A percentile compares a stretch with the other conserved stretches of the same genome.
phyloP scores from a whole-genome alignment of 2,329 filamentous ascomycete species.

The Zymoseptoria brevis region DNA sequence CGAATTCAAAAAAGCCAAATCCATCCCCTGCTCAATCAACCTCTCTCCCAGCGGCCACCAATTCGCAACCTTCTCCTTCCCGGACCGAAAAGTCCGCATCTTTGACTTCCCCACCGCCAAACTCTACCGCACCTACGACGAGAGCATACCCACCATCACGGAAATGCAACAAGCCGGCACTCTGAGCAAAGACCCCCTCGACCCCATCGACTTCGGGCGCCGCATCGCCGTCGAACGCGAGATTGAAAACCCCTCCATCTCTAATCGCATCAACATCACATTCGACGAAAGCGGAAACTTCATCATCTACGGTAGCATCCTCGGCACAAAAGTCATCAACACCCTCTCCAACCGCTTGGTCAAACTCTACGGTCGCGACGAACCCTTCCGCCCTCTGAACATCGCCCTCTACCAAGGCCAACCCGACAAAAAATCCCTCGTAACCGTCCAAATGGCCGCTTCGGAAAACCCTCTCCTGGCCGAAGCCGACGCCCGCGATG shows the following conservation, averaged over 20 bases:
- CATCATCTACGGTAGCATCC: conserved; percentile 83
- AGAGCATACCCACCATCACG: conserved; percentile 79
- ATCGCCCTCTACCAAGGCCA: conserved; percentile 88
- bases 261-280: conserved; percentile 70
- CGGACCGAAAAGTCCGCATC: conserved; percentile 83
- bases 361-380: conserved; percentile 82
- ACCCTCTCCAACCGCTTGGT: conserved; percentile 89
- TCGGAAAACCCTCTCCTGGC: conserved; percentile 87
- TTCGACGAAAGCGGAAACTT: conserved; percentile 97
- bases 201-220: conserved; percentile 86
- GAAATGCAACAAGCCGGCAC: conserved; percentile 96
- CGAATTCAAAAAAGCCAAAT: conserved; percentile 92
- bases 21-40: conserved; percentile 69
- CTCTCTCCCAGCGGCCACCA: conserved; percentile 80
- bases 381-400: conserved; percentile 75
- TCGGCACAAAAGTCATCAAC: conserved; percentile 92
- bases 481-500: conserved; percentile 83
- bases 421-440: conserved; percentile 85
- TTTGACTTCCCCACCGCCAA: conserved; percentile 90
- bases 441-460: conserved; percentile 95
- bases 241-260: conserved; percentile 61
- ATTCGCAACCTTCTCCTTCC: conserved; percentile 83
- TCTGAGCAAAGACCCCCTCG: conserved; percentile 63
- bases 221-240: conserved; percentile 80
- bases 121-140: conserved; percentile 86